Evolutionary conservation across 257 asterid species (phyloP).

Genomic region (Verbena officinalis): DNA sequence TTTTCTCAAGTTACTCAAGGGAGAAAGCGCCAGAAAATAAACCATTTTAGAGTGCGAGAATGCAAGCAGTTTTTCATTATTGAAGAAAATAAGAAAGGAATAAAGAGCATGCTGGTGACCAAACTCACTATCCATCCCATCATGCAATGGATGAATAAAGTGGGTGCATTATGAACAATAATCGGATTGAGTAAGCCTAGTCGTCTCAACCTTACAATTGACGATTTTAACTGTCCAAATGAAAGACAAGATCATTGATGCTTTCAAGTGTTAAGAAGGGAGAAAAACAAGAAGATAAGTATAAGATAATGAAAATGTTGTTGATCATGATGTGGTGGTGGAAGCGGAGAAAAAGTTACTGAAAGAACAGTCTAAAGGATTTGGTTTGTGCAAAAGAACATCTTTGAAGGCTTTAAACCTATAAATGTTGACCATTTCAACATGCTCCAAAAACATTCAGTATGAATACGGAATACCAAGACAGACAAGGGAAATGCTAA

Average conservation of each 20-base stretch:
- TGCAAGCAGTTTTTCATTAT: background rate
- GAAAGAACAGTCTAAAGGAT: background rate
- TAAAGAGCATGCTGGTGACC: conserved; percentile 9
- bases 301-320: background rate
- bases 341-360: too few species aligned
- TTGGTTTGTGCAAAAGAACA: conserved; percentile 8
- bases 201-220: background rate
- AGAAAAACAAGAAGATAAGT: background rate
- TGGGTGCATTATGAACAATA: background rate
- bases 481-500: too few species aligned
- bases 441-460: conserved; percentile 24
- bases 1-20: conserved; percentile 11
- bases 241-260: conserved; percentile 3
- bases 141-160: conserved; percentile 7
- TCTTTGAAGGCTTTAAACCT: background rate
- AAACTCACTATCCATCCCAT: conserved; percentile 9
- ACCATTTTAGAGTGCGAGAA: conserved; percentile 8
- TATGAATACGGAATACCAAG: too few species aligned
- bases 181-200: background rate
- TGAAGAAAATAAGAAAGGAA: conserved; percentile 15
- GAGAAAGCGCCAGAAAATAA: background rate
- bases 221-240: conserved; percentile 11
- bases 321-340: too few species aligned
- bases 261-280: conserved; percentile 11
- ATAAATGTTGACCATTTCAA: background rate